Evolutionary conservation across 805 yeast genomes (phyloP).

Genomic region (Wickerhamiella nectarea): DNA sequence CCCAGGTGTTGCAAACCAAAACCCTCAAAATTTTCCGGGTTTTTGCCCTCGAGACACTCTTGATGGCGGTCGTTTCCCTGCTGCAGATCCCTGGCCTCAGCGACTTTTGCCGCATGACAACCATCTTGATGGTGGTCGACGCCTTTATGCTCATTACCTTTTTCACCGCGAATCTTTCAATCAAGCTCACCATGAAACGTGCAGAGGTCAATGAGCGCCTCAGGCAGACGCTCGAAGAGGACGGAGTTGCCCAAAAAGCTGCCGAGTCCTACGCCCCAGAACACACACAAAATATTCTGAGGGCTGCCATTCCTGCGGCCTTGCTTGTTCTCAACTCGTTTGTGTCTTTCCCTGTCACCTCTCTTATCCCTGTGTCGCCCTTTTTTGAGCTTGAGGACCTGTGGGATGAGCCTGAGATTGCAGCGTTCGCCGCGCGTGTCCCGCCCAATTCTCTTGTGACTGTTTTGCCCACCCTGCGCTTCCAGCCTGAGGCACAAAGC

Average conservation of each 20-base stretch:
- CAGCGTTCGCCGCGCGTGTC: conserved; percentile 10
- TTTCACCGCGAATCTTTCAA: conserved; percentile 66
- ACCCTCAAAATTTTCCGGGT: conserved; percentile 46
- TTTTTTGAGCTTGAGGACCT: conserved; percentile 17
- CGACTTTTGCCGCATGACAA: conserved; percentile 66
- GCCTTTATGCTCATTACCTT: conserved; percentile 63
- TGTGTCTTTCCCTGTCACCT: conserved; percentile 12
- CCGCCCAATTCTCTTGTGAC: conserved; percentile 24
- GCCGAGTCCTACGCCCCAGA: conserved; percentile 50
- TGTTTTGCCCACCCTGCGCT: conserved; percentile 28
- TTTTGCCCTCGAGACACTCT: conserved; percentile 55
- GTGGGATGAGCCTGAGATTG: conserved; percentile 13
- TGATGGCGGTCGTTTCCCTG: conserved; percentile 45
- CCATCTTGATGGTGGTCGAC: conserved; percentile 59
- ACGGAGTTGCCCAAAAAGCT: conserved; percentile 63
- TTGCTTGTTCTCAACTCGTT: conserved; percentile 26
- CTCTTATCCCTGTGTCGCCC: conserved; percentile 24
- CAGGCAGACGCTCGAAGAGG: conserved; percentile 77
- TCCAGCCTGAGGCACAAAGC: conserved; percentile 18
- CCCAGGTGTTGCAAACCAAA: conserved; percentile 29
- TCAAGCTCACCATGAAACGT: conserved; percentile 76
- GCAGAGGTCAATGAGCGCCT: conserved; percentile 71
- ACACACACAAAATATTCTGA: conserved; percentile 15
- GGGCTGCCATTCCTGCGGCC: conserved; percentile 23
- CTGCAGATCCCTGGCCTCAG: conserved; percentile 55